A percentile compares a stretch with the other conserved stretches of the same genome.
These are phyloP conservation scores for Fusarium compactum DNA, from an alignment of 2,329 filamentous ascomycete genomes.

Conservation along the genomic window DNA sequence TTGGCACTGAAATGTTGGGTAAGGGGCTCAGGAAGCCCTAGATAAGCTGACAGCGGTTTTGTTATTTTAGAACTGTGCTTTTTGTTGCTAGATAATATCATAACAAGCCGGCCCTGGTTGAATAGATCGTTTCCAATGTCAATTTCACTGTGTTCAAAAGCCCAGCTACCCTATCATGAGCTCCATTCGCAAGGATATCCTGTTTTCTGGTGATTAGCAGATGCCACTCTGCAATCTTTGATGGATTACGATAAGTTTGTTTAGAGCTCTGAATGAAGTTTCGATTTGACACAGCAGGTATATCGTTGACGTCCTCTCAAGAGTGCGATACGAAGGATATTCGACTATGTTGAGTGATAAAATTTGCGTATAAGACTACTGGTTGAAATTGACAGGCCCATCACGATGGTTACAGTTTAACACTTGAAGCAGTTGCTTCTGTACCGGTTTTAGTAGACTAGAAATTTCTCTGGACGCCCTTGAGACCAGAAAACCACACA, in stretches of 20 bases:
- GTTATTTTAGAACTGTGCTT: background rate
- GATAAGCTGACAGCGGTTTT: background rate
- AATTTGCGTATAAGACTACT: background rate
- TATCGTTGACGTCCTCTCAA: no score
- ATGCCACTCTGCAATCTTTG: background rate
- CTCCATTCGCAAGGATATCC: background rate
- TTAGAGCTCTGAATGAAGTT: no score
- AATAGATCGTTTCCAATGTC: background rate
- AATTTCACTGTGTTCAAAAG: background rate
- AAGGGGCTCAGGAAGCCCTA: slow-evolving; percentile 60
- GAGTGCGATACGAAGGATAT: background rate
- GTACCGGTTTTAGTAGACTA: background rate
- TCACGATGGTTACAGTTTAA: background rate
- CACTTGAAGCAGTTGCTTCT: background rate
- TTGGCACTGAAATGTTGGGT: slow-evolving; percentile 64
- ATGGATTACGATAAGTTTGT: no score
- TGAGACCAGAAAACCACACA: background rate
- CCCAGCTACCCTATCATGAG: background rate
- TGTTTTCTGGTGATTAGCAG: background rate
- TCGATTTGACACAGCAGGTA: no score
- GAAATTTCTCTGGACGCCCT: background rate
- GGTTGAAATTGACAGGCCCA: background rate
- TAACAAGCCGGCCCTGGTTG: background rate
- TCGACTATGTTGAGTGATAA: background rate
- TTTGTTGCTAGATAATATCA: background rate